These are phyloP conservation scores for Lodderomyces parapsilosis DNA, from an alignment of 1,139 yeast genomes.

Conservation along the genomic window DNA sequence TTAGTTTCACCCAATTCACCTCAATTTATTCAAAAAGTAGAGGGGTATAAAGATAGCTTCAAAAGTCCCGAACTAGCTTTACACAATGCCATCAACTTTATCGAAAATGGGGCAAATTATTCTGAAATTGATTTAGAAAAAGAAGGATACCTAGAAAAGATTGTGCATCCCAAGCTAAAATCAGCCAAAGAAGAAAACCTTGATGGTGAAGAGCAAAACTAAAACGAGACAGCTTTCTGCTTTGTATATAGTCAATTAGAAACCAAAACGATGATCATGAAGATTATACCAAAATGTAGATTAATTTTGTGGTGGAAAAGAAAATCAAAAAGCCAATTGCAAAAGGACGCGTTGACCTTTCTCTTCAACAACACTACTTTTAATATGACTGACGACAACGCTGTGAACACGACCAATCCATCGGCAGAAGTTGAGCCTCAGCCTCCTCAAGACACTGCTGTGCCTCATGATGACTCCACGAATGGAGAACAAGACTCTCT, in stretches of 20 bases:
- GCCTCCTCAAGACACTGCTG: background rate
- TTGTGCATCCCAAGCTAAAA: conserved; percentile 25
- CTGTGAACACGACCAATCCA: background rate
- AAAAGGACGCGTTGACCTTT: conserved; percentile 1
- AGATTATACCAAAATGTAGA: background rate
- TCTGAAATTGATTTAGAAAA: conserved; percentile 39
- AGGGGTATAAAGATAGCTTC: conserved; percentile 71
- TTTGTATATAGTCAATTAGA: background rate
- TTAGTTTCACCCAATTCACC: conserved; percentile 72
- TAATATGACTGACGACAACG: background rate
- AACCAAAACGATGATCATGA: background rate
- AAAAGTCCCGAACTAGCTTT: conserved; percentile 74
- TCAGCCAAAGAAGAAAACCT: conserved; percentile 8
- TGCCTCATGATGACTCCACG: background rate
- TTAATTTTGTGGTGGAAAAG: no score
- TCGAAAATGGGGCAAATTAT: conserved; percentile 65
- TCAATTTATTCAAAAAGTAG: conserved; percentile 61
- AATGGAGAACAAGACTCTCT: conserved; percentile 6
- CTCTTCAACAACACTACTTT: background rate
- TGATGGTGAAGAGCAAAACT: conserved; percentile 1
- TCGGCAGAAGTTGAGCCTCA: background rate
- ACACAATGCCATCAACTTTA: conserved; percentile 69
- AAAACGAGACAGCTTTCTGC: background rate
- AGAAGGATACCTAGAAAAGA: conserved; percentile 46
- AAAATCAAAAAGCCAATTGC: no score